Conservation (phyloP, 345 rosid genomes). For the Populus euphratica region DNA sequence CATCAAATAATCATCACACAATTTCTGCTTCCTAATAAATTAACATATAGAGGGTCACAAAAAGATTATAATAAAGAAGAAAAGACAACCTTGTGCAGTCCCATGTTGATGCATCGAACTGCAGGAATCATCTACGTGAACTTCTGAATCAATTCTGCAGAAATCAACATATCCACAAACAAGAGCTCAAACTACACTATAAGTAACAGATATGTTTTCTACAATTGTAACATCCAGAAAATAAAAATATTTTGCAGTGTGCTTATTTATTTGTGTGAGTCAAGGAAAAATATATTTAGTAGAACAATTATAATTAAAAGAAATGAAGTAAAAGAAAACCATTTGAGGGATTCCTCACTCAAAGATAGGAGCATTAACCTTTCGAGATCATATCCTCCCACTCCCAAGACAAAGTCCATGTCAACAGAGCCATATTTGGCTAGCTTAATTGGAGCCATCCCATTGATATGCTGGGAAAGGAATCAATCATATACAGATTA, state of each 20-base stretch:
- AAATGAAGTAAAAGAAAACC: neutral
- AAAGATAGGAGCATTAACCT: slow-evolving; percentile 35
- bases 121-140: slow-evolving; percentile 32
- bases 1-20: too few relatives aligned
- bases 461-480: slow-evolving; percentile 50
- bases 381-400: slow-evolving; percentile 76
- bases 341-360: neutral
- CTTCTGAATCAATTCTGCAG: slow-evolving; percentile 62
- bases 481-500: neutral
- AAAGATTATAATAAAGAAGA: neutral
- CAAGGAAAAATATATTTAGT: too few relatives aligned
- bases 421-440: slow-evolving; percentile 61
- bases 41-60: neutral
- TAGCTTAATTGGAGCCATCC: slow-evolving; percentile 57
- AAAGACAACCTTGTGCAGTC: slow-evolving; percentile 36
- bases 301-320: neutral
- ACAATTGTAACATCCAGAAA: too few relatives aligned
- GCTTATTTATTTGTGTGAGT: too few relatives aligned
- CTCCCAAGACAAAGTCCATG: slow-evolving; percentile 73
- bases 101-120: slow-evolving; percentile 34
- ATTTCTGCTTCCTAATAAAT: too few relatives aligned
- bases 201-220: too few relatives aligned
- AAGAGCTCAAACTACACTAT: neutral
- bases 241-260: too few relatives aligned
- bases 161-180: slow-evolving; percentile 11